Evolutionary conservation across 345 rosid genomes (phyloP), one percentile per base, ranked within the genome.

Genomic region (Melaleuca quinquenervia): DNA sequence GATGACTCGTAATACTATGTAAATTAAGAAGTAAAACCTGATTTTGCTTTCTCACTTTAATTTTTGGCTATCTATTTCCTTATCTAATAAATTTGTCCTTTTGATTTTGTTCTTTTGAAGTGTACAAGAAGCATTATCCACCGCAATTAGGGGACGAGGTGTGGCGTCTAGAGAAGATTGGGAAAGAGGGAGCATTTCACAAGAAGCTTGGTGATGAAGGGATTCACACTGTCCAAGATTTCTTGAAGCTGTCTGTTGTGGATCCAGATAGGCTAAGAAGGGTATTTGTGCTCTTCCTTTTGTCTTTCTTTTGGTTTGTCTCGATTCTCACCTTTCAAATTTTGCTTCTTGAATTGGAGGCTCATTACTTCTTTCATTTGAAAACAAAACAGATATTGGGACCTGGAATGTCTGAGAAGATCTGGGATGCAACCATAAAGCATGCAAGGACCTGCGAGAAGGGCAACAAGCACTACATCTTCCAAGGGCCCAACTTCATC

Each of bases 101-200:
- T 52, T 26, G 3, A 11, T 78, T 9, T 29, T n/a, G 52, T 45
- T 76, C 6, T 51, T n/a, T 16, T 41, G n/a, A 48, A 95, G 99
- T 94, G 91, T 96, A 96, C 94, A 95, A 93, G 95, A 96, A 95
- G 89, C 98, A 95, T 87, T 89, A 95, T 89, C 98, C 98, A 27
- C 99, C 99, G 74, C 86, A 78, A 90, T 86, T 96, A 54, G 90
- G 89, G 10, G 99, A 96, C 84, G 95, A 95, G 50, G 98, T 96
- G 48, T 96, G 99, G 98, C 93, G 99, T 52, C 95, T 95, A 18
- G 92, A 93, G 91, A 96, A 94, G 91, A 95, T 96, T 41, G 95
- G 97, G 52, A 96, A 95, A 90, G 97, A 90, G 54, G 99, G 99
- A 56, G 95, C 95, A 50, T 96, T 95, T 86, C 98, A 96, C 89